Conservation (phyloP, 805 yeast species). For the Starmerella apis region DNA sequence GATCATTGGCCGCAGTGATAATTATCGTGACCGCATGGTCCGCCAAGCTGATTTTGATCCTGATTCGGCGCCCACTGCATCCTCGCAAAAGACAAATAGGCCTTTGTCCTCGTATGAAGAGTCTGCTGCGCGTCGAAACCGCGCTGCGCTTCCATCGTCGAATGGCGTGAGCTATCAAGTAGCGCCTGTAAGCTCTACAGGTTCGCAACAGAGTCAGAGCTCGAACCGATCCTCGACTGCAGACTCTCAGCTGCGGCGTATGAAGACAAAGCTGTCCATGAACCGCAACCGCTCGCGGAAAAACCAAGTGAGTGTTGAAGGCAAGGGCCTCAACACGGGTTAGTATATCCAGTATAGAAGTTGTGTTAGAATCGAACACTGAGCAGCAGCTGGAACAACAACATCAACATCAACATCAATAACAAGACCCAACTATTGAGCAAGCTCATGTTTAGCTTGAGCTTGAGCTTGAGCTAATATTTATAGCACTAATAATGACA, state of each 20-base stretch:
- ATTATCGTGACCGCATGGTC: slow-evolving; percentile 77
- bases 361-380: no score
- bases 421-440: no score
- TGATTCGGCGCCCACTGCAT: slow-evolving; percentile 18
- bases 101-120: slow-evolving; percentile 59
- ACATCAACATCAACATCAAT: no score
- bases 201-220: slow-evolving; percentile 31
- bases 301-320: slow-evolving; percentile 73
- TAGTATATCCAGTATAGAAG: neutral
- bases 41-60: slow-evolving; percentile 51
- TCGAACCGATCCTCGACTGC: slow-evolving; percentile 44
- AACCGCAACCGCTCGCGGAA: slow-evolving; percentile 36
- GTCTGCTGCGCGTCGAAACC: slow-evolving; percentile 78
- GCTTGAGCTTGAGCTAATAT: neutral
- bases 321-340: slow-evolving; percentile 36
- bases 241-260: slow-evolving; percentile 73
- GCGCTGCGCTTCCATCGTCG: slow-evolving; percentile 94
- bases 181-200: slow-evolving; percentile 68
- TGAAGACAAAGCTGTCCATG: slow-evolving; percentile 50
- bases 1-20: slow-evolving; percentile 88
- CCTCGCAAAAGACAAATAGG: slow-evolving; percentile 3
- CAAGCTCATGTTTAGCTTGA: neutral
- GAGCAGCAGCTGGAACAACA: no score
- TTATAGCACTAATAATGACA: neutral
- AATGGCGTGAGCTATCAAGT: slow-evolving; percentile 78